Percentiles rank a stretch among this genome's conserved stretches.
Evolutionary conservation across 2,329 filamentous ascomycete species (phyloP).

Genomic region (Niveomyces coronatus): DNA sequence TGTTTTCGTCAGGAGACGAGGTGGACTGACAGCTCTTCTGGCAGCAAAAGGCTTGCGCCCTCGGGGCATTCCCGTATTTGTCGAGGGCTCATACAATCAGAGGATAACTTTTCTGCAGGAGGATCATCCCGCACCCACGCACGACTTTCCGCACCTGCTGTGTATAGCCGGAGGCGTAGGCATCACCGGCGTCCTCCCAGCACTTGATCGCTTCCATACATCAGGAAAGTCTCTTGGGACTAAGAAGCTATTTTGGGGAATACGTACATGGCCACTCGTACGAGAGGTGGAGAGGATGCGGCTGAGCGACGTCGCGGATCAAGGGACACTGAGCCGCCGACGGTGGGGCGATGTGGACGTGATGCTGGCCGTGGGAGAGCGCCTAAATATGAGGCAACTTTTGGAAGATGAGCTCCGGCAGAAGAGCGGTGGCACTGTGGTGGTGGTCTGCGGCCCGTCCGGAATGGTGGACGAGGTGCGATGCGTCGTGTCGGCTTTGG

Average conservation of each 20-base stretch:
- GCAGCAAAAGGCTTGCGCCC: slow-evolving; percentile 10
- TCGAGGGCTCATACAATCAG: slow-evolving; percentile 21
- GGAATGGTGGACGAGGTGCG: slow-evolving; percentile 22
- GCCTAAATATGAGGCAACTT: slow-evolving; percentile 18
- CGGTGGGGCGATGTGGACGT: slow-evolving; percentile 20
- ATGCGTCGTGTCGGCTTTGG: slow-evolving; percentile 4
- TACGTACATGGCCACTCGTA: slow-evolving; percentile 17
- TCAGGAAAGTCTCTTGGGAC: slow-evolving; percentile 15
- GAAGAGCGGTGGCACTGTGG: slow-evolving; percentile 16
- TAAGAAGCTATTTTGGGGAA: slow-evolving; percentile 22
- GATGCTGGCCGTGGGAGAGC: slow-evolving; percentile 19
- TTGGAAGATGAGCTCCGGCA: slow-evolving; percentile 16
- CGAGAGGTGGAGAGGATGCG: slow-evolving; percentile 17
- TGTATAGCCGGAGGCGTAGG: slow-evolving; percentile 23
- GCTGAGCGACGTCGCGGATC: slow-evolving; percentile 5
- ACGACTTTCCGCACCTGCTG: slow-evolving; percentile 17
- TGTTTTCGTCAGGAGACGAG: slow-evolving; percentile 17
- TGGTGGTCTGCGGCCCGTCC: slow-evolving; percentile 20
- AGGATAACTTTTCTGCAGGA: slow-evolving; percentile 14
- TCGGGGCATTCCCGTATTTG: slow-evolving; percentile 16
- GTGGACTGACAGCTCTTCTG: slow-evolving; percentile 17
- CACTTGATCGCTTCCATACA: slow-evolving; percentile 15
- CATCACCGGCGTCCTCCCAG: slow-evolving; percentile 19
- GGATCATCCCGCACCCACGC: slow-evolving; percentile 7
- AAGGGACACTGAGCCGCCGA: neutral